Conservation (phyloP, 768 basidiomycete species). For the Psilocybe azurescens region DNA sequence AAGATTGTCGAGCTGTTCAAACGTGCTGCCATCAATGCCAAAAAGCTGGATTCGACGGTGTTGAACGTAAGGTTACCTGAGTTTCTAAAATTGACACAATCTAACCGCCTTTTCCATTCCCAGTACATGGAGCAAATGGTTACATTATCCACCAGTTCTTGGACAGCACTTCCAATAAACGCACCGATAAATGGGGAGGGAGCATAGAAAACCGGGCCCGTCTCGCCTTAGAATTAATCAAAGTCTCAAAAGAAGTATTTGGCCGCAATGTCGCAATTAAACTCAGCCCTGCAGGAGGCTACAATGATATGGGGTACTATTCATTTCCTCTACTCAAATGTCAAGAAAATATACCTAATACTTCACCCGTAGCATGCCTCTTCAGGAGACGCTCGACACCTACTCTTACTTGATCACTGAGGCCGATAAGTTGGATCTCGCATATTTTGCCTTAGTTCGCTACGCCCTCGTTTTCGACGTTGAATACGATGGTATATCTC, state of each 20-base stretch:
- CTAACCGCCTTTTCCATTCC: not conserved
- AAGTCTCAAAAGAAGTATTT: constrained; percentile 44
- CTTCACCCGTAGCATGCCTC: constrained; percentile 5
- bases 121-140: constrained; percentile 50
- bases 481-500: constrained; percentile 3
- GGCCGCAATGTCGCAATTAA: constrained; percentile 52
- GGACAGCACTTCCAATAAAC: constrained; percentile 48
- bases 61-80: constrained; percentile 41
- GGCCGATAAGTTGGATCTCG: constrained; percentile 9
- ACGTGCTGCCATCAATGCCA: constrained; percentile 50
- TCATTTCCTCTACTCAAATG: not conserved
- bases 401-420: constrained; percentile 11
- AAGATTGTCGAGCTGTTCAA: constrained; percentile 42
- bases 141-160: constrained; percentile 57
- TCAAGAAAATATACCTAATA: not conserved
- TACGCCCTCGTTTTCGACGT: not conserved
- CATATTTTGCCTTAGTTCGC: constrained; percentile 9
- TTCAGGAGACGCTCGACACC: constrained; percentile 11
- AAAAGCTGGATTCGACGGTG: constrained; percentile 61
- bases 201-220: constrained; percentile 59
- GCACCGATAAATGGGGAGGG: constrained; percentile 67
- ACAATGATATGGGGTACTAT: constrained; percentile 48
- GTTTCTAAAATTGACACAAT: not conserved
- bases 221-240: constrained; percentile 57
- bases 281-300: constrained; percentile 47